A percentile compares a stretch with the other conserved stretches of the same genome.
Evolutionary conservation across 139 green algal genomes (phyloP).

Genomic region (Tetradesmus lagerheimii): DNA sequence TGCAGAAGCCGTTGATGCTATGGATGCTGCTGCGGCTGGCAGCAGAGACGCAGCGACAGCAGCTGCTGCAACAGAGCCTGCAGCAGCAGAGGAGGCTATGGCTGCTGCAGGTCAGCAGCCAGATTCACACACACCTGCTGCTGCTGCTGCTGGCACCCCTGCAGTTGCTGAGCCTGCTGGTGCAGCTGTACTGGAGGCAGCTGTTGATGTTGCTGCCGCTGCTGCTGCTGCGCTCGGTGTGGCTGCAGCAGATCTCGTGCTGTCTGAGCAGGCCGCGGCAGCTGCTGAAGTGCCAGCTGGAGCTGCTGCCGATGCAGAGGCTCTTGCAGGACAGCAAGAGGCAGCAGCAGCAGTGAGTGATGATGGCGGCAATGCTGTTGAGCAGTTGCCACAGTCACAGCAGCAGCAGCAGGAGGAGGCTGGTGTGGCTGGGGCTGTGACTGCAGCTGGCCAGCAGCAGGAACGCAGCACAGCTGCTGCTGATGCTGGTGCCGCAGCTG

Average conservation of each 20-base stretch:
- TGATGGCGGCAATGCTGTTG: background rate
- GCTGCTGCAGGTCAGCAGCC: background rate
- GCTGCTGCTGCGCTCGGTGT: background rate
- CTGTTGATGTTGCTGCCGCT: background rate
- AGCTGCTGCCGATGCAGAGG: background rate
- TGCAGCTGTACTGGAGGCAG: background rate
- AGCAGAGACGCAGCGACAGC: background rate
- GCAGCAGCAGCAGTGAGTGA: background rate
- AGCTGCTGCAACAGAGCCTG: background rate
- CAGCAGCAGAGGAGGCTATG: background rate
- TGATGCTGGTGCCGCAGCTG: no score
- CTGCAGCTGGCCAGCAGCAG: background rate
- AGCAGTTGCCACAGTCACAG: background rate
- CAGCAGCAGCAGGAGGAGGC: background rate
- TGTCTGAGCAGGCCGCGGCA: background rate
- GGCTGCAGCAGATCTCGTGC: background rate
- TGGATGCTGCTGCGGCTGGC: background rate
- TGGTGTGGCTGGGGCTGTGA: background rate
- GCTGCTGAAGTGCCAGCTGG: background rate
- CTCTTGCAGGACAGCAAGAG: background rate
- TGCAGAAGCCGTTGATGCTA: background rate
- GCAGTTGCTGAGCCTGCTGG: conserved; percentile 15
- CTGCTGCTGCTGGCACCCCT: background rate
- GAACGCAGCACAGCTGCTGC: background rate
- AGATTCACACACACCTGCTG: background rate